A percentile compares a stretch with the other conserved stretches of the same genome.
Conservation (phyloP, 805 yeast genomes). For the Ascoidea tarda region DNA sequence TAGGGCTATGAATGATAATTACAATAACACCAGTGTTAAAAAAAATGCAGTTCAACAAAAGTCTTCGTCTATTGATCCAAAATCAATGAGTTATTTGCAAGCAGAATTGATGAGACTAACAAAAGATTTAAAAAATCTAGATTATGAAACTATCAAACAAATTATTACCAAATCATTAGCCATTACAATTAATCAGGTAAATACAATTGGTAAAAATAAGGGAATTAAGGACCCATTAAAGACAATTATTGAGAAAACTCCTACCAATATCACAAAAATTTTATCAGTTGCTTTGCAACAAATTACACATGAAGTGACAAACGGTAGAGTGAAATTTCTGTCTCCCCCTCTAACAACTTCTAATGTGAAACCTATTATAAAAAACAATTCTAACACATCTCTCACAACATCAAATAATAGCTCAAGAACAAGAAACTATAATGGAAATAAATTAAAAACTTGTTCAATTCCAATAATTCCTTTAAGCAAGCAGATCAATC, state of each 20-base stretch:
- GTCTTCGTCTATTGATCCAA: slow-evolving; percentile 23
- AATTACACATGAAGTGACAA: slow-evolving; percentile 49
- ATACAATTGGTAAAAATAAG: slow-evolving; percentile 75
- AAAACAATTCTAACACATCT: slow-evolving; percentile 4
- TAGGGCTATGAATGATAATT: slow-evolving; percentile 13
- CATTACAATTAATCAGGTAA: slow-evolving; percentile 82
- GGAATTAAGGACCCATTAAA: slow-evolving; percentile 71
- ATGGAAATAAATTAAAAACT: slow-evolving; percentile 2
- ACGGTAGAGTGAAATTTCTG: slow-evolving; percentile 32
- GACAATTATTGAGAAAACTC: slow-evolving; percentile 67
- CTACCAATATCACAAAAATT: slow-evolving; percentile 66
- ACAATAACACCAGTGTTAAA: slow-evolving; percentile 10
- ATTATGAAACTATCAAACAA: slow-evolving; percentile 71
- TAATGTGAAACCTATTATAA: slow-evolving; percentile 7
- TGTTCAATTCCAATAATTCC: slow-evolving; percentile 11
- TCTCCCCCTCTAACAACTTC: slow-evolving; percentile 9
- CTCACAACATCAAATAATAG: not conserved
- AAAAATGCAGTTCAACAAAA: slow-evolving; percentile 1
- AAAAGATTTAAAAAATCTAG: slow-evolving; percentile 61
- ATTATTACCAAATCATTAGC: slow-evolving; percentile 85
- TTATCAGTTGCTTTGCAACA: slow-evolving; percentile 72
- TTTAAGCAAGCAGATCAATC: slow-evolving; percentile 9
- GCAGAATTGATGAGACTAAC: slow-evolving; percentile 74
- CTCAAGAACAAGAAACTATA: not conserved
- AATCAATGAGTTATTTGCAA: slow-evolving; percentile 71